These are phyloP conservation scores for Austroboletus niveus DNA, from an alignment of 1,284 basidiomycete genomes.

Conservation along the genomic window DNA sequence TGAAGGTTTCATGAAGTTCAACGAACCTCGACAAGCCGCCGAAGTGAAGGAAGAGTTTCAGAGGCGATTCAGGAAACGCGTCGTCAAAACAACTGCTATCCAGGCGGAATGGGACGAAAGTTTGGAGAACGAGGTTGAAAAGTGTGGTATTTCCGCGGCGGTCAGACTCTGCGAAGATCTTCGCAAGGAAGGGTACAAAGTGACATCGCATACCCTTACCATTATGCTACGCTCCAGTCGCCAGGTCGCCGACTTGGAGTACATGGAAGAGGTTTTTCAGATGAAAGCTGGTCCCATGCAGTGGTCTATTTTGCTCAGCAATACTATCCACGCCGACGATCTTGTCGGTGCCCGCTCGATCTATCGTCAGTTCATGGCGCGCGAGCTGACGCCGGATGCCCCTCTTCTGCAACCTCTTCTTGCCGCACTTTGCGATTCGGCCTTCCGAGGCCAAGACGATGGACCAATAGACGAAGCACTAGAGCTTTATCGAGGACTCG, in stretches of 20 bases:
- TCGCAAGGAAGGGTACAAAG: constrained; percentile 33
- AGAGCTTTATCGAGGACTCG: constrained; percentile 47
- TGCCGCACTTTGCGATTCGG: constrained; percentile 43
- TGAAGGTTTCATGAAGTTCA: constrained; percentile 41
- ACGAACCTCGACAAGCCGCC: constrained; percentile 34
- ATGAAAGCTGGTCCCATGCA: constrained; percentile 40
- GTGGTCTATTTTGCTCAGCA: constrained; percentile 54
- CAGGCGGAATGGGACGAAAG: constrained; percentile 28
- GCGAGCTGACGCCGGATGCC: constrained; percentile 46
- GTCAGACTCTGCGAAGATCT: constrained; percentile 29
- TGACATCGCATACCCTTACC: constrained; percentile 36
- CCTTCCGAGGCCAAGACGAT: constrained; percentile 38
- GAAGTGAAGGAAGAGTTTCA: constrained; percentile 40
- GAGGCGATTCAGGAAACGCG: constrained; percentile 31
- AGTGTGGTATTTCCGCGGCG: constrained; percentile 24
- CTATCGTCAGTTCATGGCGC: constrained; percentile 44
- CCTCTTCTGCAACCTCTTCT: constrained; percentile 53
- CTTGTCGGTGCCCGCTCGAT: constrained; percentile 42
- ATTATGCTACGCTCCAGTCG: constrained; percentile 38
- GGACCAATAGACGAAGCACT: constrained; percentile 48
- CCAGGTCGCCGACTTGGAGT: constrained; percentile 40
- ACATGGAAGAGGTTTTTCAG: constrained; percentile 41
- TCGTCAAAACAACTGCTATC: constrained; percentile 24
- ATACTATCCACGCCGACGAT: constrained; percentile 40
- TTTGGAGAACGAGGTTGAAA: constrained; percentile 31